These are phyloP conservation scores for Rhexocercosporidium sp. DNA, from an alignment of 2,329 filamentous ascomycete genomes.

Conservation along the genomic window DNA sequence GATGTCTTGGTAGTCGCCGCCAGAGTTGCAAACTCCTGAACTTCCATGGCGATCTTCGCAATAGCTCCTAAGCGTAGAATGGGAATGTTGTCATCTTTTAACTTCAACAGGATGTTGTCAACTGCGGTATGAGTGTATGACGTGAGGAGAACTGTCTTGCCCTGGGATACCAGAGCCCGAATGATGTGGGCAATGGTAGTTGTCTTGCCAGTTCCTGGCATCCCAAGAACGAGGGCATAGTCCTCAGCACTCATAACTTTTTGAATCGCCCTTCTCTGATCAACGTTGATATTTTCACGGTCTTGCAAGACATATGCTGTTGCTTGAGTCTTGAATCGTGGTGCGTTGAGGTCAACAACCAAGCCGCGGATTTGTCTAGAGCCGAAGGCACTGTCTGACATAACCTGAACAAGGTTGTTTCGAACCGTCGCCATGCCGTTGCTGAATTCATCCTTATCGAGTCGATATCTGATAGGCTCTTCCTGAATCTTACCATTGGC, in stretches of 20 bases:
- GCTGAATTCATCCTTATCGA: conserved; percentile 98
- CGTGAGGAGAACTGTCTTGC: conserved; percentile 90
- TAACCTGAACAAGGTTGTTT: conserved; percentile 91
- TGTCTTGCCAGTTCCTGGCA: conserved; percentile 98
- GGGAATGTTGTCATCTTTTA: conserved; percentile 76
- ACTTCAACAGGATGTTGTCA: conserved; percentile 95
- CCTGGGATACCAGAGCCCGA: conserved; percentile 82
- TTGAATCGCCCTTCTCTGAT: conserved; percentile 84
- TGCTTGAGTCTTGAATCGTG: conserved; percentile 71
- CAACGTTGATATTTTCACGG: conserved; percentile 76
- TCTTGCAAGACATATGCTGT: conserved; percentile 68
- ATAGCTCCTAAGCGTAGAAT: conserved; percentile 85
- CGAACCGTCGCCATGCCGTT: conserved; percentile 95
- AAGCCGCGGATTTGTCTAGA: conserved; percentile 76
- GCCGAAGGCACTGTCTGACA: conserved; percentile 77
- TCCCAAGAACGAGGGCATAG: conserved; percentile 95
- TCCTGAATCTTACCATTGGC: conserved; percentile 57
- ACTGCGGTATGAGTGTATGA: conserved; percentile 98
- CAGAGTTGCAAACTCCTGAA: conserved; percentile 83
- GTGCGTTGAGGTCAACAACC: conserved; percentile 77
- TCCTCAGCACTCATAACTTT: conserved; percentile 96
- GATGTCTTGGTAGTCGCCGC: conserved; percentile 74
- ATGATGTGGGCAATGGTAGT: conserved; percentile 99
- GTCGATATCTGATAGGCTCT: conserved; percentile 72
- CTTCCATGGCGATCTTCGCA: conserved; percentile 86